Conservation (phyloP, 2,329 filamentous ascomycete genomes). For the Dothideomycetidae sp. region DNA sequence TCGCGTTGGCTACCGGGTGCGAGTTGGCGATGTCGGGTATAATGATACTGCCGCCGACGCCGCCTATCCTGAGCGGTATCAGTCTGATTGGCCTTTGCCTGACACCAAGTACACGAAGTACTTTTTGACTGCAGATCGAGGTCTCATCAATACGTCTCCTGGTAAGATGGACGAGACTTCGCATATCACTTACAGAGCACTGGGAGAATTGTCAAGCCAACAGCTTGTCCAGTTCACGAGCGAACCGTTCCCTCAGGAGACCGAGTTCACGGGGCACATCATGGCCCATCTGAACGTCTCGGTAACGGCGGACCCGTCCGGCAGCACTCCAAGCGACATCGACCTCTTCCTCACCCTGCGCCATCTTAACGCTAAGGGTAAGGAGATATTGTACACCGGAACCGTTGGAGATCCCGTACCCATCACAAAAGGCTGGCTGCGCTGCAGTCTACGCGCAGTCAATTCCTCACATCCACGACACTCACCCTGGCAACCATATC, state of each 20-base stretch:
- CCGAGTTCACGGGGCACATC: constrained; percentile 56
- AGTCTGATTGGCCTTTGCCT: constrained; percentile 51
- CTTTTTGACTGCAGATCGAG: constrained; percentile 38
- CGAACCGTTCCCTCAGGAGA: constrained; percentile 42
- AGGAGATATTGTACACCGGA: constrained; percentile 47
- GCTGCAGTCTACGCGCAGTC: constrained; percentile 40
- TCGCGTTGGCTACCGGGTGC: constrained; percentile 44
- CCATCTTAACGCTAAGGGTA: constrained; percentile 36
- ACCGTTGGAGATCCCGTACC: constrained; percentile 47
- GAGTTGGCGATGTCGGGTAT: constrained; percentile 52
- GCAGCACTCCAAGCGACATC: constrained; percentile 32
- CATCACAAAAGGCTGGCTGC: constrained; percentile 47
- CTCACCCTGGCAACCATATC: constrained; percentile 37
- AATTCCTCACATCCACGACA: constrained; percentile 36
- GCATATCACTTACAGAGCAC: constrained; percentile 18
- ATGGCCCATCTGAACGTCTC: constrained; percentile 51
- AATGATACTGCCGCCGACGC: constrained; percentile 45
- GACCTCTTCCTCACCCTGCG: constrained; percentile 47
- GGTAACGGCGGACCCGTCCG: constrained; percentile 22
- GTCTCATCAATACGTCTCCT: constrained; percentile 23
- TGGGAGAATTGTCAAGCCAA: neutral
- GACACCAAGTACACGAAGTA: constrained; percentile 48
- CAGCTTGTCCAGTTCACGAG: constrained; percentile 45
- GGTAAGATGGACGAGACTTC: neutral
- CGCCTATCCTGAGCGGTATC: constrained; percentile 38